These are phyloP conservation scores for Penicillium expansum DNA, from an alignment of 2,329 filamentous ascomycete genomes.

Conservation along the genomic window DNA sequence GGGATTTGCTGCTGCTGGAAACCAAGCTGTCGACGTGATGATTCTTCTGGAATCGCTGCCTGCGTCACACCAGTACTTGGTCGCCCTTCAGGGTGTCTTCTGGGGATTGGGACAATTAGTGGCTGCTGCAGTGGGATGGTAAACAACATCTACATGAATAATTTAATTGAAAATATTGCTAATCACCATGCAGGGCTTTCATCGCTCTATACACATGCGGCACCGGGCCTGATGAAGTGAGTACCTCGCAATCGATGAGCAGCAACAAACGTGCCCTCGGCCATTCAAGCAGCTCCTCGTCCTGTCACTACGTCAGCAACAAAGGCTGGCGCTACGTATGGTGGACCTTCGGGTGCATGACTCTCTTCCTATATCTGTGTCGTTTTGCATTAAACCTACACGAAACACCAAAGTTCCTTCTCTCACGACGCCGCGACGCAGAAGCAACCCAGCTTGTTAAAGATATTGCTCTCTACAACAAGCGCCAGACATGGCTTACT, in stretches of 20 bases:
- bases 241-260: constrained; percentile 8
- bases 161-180: background rate
- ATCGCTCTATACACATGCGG: constrained; percentile 23
- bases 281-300: constrained; percentile 1
- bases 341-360: constrained; percentile 25
- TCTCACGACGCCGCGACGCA: constrained; percentile 16
- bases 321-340: constrained; percentile 25
- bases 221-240: constrained; percentile 21
- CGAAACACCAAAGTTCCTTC: constrained; percentile 21
- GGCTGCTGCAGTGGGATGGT: constrained; percentile 20
- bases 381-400: constrained; percentile 16
- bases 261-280: background rate
- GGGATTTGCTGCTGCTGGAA: constrained; percentile 19
- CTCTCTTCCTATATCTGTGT: constrained; percentile 20
- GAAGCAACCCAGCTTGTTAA: constrained; percentile 20
- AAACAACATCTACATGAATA: no score
- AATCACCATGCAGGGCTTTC: constrained; percentile 15
- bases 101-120: constrained; percentile 22
- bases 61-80: constrained; percentile 21
- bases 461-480: constrained; percentile 19
- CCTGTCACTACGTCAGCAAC: constrained; percentile 23
- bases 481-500: constrained; percentile 17
- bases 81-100: constrained; percentile 17
- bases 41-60: constrained; percentile 20
- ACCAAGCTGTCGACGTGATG: constrained; percentile 16